Percentiles rank a stretch among this genome's conserved stretches.
Conservation (phyloP, 139 green algal species). For the Micractinium sp. region DNA sequence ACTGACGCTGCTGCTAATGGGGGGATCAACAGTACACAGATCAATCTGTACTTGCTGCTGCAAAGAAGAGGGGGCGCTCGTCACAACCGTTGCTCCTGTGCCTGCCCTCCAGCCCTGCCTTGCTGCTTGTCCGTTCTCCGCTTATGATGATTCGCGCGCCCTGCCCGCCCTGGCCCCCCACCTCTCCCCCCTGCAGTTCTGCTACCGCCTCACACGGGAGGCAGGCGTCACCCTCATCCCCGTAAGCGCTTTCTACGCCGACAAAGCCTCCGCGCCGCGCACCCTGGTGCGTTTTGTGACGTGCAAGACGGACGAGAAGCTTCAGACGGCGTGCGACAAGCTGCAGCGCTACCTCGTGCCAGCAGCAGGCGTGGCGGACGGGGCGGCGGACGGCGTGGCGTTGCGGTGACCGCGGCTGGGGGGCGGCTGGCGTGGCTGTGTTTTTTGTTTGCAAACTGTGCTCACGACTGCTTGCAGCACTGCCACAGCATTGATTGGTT, state of each 20-base stretch:
- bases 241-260: conserved; percentile 62
- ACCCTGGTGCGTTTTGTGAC: conserved; percentile 79
- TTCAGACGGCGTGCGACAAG: conserved; percentile 57
- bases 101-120: not conserved
- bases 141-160: not conserved
- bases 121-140: not conserved
- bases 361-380: not conserved
- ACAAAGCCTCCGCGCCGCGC: conserved; percentile 35
- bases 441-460: not conserved
- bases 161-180: not conserved
- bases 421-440: not conserved
- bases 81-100: no score
- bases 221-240: conserved; percentile 81
- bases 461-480: no score
- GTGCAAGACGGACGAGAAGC: conserved; percentile 83
- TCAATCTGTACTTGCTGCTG: no score
- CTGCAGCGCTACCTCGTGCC: conserved; percentile 59
- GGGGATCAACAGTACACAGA: no score
- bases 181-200: conserved; percentile 50
- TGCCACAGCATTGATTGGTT: no score
- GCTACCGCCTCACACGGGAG: conserved; percentile 69
- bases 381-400: no score
- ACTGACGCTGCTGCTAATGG: no score
- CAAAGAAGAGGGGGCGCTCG: no score
- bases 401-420: no score